Percentiles rank a stretch among this genome's conserved stretches.
These are phyloP conservation scores for Sisymbrium altissimum DNA, from an alignment of 345 rosid genomes.

Conservation along the genomic window DNA sequence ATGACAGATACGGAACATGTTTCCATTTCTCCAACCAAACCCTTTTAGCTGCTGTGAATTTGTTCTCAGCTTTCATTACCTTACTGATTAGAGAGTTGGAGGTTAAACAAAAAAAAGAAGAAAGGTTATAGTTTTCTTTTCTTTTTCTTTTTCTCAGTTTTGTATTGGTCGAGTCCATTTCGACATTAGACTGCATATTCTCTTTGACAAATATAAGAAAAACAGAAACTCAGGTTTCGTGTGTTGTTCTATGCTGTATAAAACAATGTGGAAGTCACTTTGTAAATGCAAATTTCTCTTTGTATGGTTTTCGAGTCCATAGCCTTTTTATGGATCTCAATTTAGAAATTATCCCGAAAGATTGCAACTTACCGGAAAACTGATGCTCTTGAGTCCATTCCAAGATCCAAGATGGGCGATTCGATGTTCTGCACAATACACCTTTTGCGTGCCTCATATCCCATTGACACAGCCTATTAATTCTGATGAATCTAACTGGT, in stretches of 20 bases:
- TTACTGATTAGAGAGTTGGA: constrained; percentile 26
- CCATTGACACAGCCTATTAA: constrained; percentile 82
- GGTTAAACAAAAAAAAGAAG: not conserved
- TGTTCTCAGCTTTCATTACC: constrained; percentile 14
- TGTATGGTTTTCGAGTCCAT: constrained; percentile 11
- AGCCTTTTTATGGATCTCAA: not conserved
- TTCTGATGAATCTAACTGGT: constrained; percentile 80
- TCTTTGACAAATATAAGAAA: constrained; percentile 12
- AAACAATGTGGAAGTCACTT: constrained; percentile 23
- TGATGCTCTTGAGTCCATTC: constrained; percentile 94
- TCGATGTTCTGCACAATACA: constrained; percentile 60
- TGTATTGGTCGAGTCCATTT: constrained; percentile 19
- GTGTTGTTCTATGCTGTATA: constrained; percentile 30
- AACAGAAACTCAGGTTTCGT: not conserved
- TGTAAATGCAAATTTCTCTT: constrained; percentile 31
- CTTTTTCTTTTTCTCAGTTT: constrained; percentile 9
- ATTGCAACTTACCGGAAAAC: constrained; percentile 60
- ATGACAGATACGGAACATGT: constrained; percentile 25
- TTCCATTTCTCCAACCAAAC: constrained; percentile 30
- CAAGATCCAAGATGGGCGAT: constrained; percentile 74
- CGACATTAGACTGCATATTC: constrained; percentile 14
- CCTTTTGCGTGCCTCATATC: constrained; percentile 75
- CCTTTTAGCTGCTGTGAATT: constrained; percentile 14
- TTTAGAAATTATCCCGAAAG: constrained; percentile 46
- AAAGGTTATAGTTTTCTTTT: constrained; percentile 16